phyloP scores from a whole-genome alignment of 495 filamentous ascomycete species.

The Hypoxylon fragiforme region DNA sequence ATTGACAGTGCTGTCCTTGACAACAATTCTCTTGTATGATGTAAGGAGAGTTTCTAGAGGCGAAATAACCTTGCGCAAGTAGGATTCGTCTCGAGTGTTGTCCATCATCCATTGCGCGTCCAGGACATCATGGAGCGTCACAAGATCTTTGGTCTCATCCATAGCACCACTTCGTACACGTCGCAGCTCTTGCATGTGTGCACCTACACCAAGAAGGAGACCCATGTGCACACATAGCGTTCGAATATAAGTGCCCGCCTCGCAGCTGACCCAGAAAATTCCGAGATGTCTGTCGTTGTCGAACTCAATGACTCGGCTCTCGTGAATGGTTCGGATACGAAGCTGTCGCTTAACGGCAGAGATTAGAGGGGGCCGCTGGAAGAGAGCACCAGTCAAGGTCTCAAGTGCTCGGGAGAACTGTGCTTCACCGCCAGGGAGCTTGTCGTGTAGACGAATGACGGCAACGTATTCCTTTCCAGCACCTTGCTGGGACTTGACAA shows the following conservation, averaged over 20 bases:
- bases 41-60: constrained; percentile 90
- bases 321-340: constrained; percentile 93
- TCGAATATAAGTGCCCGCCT: constrained; percentile 97
- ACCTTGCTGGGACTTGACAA: constrained; percentile 98
- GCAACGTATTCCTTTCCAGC: constrained; percentile 76
- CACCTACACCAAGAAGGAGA: constrained; percentile 88
- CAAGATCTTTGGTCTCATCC: constrained; percentile 83
- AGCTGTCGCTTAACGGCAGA: constrained; percentile 98
- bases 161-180: constrained; percentile 93
- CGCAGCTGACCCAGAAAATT: constrained; percentile 99
- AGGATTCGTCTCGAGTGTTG: constrained; percentile 86
- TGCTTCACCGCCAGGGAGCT: constrained; percentile 83
- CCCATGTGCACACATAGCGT: constrained; percentile 97
- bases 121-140: constrained; percentile 92
- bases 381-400: constrained; percentile 91
- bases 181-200: constrained; percentile 97
- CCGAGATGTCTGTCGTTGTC: constrained; percentile 97
- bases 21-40: constrained; percentile 91
- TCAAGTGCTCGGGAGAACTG: constrained; percentile 90
- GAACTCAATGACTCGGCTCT: constrained; percentile 93
- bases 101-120: constrained; percentile 94
- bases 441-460: constrained; percentile 83
- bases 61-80: constrained; percentile 82
- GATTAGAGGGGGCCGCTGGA: constrained; percentile 95
- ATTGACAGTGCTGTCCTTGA: constrained; percentile 90